Percentiles rank a stretch among this genome's conserved stretches.
These are phyloP conservation scores for Penicillium paneum DNA, from an alignment of 2,329 filamentous ascomycete species.

Conservation along the genomic window DNA sequence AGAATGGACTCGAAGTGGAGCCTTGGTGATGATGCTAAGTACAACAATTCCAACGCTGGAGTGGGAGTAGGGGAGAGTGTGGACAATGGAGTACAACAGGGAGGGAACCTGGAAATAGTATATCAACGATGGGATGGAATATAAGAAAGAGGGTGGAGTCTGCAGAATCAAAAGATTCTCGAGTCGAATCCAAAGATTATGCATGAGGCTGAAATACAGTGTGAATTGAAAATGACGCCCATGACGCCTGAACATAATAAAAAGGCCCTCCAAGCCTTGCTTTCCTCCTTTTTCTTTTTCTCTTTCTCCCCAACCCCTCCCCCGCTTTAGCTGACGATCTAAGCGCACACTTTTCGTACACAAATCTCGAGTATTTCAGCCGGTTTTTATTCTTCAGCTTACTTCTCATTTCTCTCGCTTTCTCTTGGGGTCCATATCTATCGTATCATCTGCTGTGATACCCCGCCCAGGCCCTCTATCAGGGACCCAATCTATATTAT, in stretches of 20 bases:
- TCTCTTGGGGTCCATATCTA: slow-evolving; percentile 11
- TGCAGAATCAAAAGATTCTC: background rate
- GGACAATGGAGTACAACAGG: no score
- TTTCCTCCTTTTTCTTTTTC: background rate
- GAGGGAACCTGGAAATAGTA: background rate
- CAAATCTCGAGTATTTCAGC: background rate
- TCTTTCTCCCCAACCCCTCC: slow-evolving; percentile 7
- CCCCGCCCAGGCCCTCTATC: slow-evolving; percentile 4
- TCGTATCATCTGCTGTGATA: slow-evolving; percentile 22
- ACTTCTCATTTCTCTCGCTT: slow-evolving; percentile 1
- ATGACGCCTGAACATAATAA: slow-evolving; percentile 12
- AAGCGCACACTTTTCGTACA: slow-evolving; percentile 14
- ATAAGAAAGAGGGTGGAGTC: background rate
- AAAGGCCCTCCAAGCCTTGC: background rate
- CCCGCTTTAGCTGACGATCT: slow-evolving; percentile 1
- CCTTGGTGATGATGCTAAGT: slow-evolving; percentile 16
- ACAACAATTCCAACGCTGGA: background rate
- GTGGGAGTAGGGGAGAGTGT: background rate
- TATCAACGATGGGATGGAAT: background rate
- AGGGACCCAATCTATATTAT: slow-evolving; percentile 1
- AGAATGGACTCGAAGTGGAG: slow-evolving; percentile 1
- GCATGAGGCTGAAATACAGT: slow-evolving; percentile 11
- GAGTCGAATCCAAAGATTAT: background rate
- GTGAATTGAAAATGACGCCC: slow-evolving; percentile 1
- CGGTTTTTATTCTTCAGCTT: slow-evolving; percentile 5